phyloP scores from a whole-genome alignment of 805 yeast species.

The Candida coquimbonensis region DNA sequence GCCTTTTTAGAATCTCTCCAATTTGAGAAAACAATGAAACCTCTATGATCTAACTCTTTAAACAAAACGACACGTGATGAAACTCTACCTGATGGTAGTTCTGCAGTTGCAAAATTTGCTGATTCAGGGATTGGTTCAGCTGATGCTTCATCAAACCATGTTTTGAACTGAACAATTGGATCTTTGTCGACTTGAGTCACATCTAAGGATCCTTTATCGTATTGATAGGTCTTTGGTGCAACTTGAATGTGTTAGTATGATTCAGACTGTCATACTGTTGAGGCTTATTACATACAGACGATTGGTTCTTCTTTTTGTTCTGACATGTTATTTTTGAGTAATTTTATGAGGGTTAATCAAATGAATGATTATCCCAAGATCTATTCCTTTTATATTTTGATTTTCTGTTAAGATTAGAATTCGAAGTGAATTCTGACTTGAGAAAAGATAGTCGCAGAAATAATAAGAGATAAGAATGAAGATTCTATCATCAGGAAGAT shows the following conservation, averaged over 20 bases:
- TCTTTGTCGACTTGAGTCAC: slow-evolving; percentile 44
- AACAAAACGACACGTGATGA: slow-evolving; percentile 78
- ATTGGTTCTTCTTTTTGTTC: slow-evolving; percentile 13
- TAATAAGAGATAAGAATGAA: too few relatives aligned
- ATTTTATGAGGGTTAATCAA: background rate
- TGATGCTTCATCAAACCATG: slow-evolving; percentile 80
- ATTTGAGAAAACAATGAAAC: slow-evolving; percentile 84
- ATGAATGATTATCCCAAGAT: background rate
- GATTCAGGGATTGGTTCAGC: slow-evolving; percentile 71
- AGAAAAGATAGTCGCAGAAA: too few relatives aligned
- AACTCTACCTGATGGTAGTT: slow-evolving; percentile 84
- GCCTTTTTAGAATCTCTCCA: slow-evolving; percentile 86
- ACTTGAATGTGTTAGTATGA: slow-evolving; percentile 23
- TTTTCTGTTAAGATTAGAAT: too few relatives aligned
- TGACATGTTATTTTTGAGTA: background rate
- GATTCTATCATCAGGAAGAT: too few relatives aligned
- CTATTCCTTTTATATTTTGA: too few relatives aligned
- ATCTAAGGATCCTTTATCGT: slow-evolving; percentile 57
- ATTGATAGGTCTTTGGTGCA: slow-evolving; percentile 87
- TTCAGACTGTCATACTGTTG: background rate
- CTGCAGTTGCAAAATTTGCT: slow-evolving; percentile 81
- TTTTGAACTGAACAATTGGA: slow-evolving; percentile 73
- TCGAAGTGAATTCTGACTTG: too few relatives aligned
- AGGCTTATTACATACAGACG: slow-evolving; percentile 15
- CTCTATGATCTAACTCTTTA: slow-evolving; percentile 81